Base-by-base conservation (phyloP, 108 stramenopile genomes). In the Poteriospumella lacustris region DNA sequence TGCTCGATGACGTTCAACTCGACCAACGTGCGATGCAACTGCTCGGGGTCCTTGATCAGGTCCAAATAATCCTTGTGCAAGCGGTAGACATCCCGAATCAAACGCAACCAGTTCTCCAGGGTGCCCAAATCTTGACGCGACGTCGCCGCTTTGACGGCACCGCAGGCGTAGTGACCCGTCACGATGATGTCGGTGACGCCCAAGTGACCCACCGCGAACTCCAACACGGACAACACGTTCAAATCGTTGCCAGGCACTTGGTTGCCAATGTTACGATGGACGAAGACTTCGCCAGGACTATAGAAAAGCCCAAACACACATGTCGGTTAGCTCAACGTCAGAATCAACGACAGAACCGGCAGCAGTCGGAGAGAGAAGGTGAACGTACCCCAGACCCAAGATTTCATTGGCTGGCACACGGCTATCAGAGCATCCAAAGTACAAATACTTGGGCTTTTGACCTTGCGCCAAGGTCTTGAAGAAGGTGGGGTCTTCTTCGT, bases 401-500 rank as follows among this genome's bases (percentile, higher is more conserved):
- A 90, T 78, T n/a, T 87, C 78, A 39, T 84, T 81, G 39, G 88
- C 82, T 9, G 85, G 84, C 29, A 89, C 87, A 41, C 90, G 80
- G 59, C 87, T 76, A 78, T 90, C 89, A 28, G 80, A 69, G 73
- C 88, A 89, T 24, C 89, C 89, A 29, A 87, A 84, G 76, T 79
- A 86, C 43, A 85, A 43, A 56, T 82, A 85, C 42, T 81, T 72
- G 36, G 85, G 85, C 43, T 44, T 38, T 47, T 85, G 83, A n/a
- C n/a, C n/a, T n/a, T n/a, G n/a, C n/a, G n/a, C n/a, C n/a, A n/a
- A n/a, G n/a, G n/a, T n/a, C n/a, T n/a, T n/a, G n/a, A n/a, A n/a
- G n/a, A n/a, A n/a, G n/a, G n/a, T n/a, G n/a, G n/a, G n/a, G n/a
- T n/a, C n/a, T n/a, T n/a, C n/a, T n/a, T n/a, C n/a, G n/a, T n/a